Evolutionary conservation across 2,329 filamentous ascomycete species (phyloP), one percentile per base, ranked within the genome.

Genomic region (Dothidotthia symphoricarpi): DNA sequence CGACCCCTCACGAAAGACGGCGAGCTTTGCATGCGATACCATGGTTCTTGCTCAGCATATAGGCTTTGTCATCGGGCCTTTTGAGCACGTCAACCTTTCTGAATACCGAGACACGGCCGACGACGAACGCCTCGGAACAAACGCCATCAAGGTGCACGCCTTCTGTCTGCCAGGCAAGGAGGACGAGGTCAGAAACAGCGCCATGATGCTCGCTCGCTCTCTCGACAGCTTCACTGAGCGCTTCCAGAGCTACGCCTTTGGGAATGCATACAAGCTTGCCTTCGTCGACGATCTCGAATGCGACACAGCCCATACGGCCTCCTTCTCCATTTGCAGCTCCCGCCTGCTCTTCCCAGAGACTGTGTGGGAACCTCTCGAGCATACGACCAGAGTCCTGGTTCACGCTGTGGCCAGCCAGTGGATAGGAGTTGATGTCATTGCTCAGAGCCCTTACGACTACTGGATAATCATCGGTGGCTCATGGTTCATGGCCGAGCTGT

Each of bases 401-500:
- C 85, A 93, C 61, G 83, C 89, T 1, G 74, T 97, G 31, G 88
- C 93, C 9, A 87, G 83, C 42, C 93, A 98, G 64, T 98, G 91
- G 86, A 87, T 93, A 49, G 93, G 93, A 12, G 85, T 98, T 47
- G 90, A 90, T 59, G 86, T 98, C 51, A 84, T 95, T 31, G 85
- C 93, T 0, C 87, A 89, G 59, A 82, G 85, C 27, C 80, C 83
- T 13, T 76, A 77, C 34, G 93, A 98, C 64, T 81, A 83, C 36
- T 98, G 93, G 93, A 82, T 94, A 14, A 84, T 91, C 10, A 78
- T 93, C 36, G 94, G 91, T 11, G 85, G 94, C 31, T 86, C 91
- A 1, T 90, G 91, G 72, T 98, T 88, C 71, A 95, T 98, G 78
- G 89, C 91, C 1, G 91, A 96, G 54, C 77, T 88, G 3, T 96